Base-by-base conservation (phyloP, 108 stramenopile genomes). In the Nannochloropsis gaditana region DNA sequence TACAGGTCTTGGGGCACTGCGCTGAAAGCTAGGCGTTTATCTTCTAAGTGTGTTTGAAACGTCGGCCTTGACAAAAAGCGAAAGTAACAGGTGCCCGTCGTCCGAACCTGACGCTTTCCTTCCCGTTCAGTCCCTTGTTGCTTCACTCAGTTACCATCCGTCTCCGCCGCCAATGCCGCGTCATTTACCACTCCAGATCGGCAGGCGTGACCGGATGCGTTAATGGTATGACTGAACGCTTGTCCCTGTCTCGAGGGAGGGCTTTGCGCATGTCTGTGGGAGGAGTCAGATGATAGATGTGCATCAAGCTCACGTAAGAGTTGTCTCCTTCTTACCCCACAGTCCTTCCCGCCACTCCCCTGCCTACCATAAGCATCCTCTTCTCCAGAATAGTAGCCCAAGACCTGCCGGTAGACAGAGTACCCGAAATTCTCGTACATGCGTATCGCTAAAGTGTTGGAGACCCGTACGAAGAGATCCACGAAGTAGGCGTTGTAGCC, bases 341-440 rank as follows among this genome's bases (percentile, higher is more conserved):
- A 11, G 11, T n/a, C 80, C 43, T 10, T 45, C n/a, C 41, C 3
- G 11, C n/a, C 6, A 5, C 41, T 17, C 19, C 17, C 43, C 17
- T 44, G 2, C 43, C 81, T 83, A 89, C 91, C 90, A 19, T 86
- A 92, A 1, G 88, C 91, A 89, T 97, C 96, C 90, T 96, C 97
- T 21, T 87, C 86, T 2, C 94, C 94, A 83, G 90, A 89, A 89
- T 97, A 96, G 86, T 96, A 96, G 21, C 93, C 96, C 50, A 98
- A 73, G 3, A 99, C 80, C 84, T 92, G 86, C 59, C 97, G 95
- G 91, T 96, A 96, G 43, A 92, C 94, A 2, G 89, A 84, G 88
- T 97, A 99, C 9, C 97, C 97, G 90, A 99, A 94, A 45, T 94
- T 93, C 84, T 94, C 89, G 87, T 98, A 99, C 97, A 99, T 98